Evolutionary conservation across 2,329 filamentous ascomycete species (phyloP).

Genomic region (Diaporthe velutina): DNA sequence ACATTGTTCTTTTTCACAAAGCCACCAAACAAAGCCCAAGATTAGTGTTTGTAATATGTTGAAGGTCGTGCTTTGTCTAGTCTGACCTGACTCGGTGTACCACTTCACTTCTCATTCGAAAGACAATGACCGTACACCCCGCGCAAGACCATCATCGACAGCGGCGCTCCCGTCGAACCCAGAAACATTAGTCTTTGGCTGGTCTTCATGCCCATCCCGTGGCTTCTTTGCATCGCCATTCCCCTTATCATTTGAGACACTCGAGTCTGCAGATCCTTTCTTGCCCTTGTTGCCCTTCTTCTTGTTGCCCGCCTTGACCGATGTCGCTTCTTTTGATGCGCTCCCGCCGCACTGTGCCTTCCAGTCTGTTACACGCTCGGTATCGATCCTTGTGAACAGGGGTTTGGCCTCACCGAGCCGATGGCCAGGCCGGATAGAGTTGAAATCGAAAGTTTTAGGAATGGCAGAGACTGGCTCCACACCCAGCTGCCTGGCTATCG

Average conservation of each 20-base stretch:
- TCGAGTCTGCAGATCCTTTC: no score
- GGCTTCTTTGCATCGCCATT: background rate
- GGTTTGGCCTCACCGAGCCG: background rate
- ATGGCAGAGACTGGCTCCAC: background rate
- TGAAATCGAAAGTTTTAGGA: background rate
- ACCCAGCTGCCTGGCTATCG: slow-evolving; percentile 4
- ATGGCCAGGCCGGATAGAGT: background rate
- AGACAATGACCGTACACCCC: background rate
- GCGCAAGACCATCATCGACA: background rate
- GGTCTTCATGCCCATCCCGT: background rate
- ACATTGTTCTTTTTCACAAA: background rate
- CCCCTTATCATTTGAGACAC: background rate
- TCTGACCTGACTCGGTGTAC: background rate
- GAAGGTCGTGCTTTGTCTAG: background rate
- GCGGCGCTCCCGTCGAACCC: no score
- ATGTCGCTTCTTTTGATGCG: background rate
- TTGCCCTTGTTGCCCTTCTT: background rate
- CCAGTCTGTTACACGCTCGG: background rate
- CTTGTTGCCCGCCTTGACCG: no score
- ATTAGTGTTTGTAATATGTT: background rate
- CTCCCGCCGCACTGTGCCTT: background rate
- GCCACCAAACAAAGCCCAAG: background rate
- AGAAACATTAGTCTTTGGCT: background rate
- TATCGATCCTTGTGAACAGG: background rate
- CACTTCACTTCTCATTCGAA: background rate